phyloP scores from a whole-genome alignment of 305 asterid genomes.

The Lippia alba region DNA sequence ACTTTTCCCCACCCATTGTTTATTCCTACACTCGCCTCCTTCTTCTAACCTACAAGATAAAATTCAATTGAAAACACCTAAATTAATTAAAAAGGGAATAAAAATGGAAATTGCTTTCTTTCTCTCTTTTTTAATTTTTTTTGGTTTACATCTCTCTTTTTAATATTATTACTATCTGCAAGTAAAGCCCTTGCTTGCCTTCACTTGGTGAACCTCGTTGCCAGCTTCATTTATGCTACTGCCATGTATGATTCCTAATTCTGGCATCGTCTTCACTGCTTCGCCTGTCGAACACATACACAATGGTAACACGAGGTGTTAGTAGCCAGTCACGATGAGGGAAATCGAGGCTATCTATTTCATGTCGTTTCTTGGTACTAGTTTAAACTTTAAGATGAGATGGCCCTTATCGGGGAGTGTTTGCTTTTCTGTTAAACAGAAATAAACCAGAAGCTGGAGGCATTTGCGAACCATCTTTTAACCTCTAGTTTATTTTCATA shows the following conservation, averaged over 20 bases:
- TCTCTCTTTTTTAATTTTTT: too few relatives aligned
- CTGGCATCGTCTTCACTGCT: conserved; percentile 40
- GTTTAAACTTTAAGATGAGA: too few relatives aligned
- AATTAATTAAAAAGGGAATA: conserved; percentile 20
- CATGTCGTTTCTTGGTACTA: too few relatives aligned
- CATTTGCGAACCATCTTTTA: too few relatives aligned
- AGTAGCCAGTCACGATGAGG: too few relatives aligned
- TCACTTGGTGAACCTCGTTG: conserved; percentile 31
- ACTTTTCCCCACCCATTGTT: conserved; percentile 20
- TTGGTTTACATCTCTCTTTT: conserved; percentile 16
- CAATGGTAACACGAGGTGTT: too few relatives aligned
- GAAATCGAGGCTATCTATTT: too few relatives aligned
- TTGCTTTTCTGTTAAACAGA: too few relatives aligned
- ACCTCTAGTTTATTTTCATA: too few relatives aligned
- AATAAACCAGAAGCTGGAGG: too few relatives aligned
- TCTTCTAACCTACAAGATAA: conserved; percentile 27
- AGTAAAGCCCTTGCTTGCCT: conserved; percentile 41
- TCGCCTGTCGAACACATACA: conserved; percentile 43
- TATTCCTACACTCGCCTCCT: conserved; percentile 32
- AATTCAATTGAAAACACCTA: conserved; percentile 27
- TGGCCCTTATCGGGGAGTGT: too few relatives aligned
- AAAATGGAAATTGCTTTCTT: conserved; percentile 1
- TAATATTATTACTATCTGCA: conserved; percentile 57
- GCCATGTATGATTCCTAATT: conserved; percentile 23
- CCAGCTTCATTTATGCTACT: conserved; percentile 29